These are phyloP conservation scores for Leucocoprinus sp. DNA, from an alignment of 768 basidiomycete species.

Conservation along the genomic window DNA sequence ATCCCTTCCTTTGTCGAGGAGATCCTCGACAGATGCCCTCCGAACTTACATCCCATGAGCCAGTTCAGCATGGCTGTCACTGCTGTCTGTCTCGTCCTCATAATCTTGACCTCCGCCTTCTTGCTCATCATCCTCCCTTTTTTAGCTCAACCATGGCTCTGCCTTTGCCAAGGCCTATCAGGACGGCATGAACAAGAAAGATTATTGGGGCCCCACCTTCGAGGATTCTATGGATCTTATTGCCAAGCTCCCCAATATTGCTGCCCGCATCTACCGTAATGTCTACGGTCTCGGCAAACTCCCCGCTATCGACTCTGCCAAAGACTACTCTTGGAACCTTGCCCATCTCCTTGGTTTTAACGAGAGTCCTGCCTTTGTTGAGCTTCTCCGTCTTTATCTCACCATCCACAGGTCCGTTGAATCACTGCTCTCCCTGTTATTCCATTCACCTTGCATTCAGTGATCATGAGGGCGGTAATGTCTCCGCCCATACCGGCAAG, in stretches of 20 bases:
- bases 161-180: slow-evolving; percentile 95
- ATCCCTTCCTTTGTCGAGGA: slow-evolving; percentile 96
- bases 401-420: slow-evolving; percentile 78
- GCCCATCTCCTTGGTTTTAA: slow-evolving; percentile 88
- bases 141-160: slow-evolving; percentile 86
- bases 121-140: slow-evolving; percentile 2
- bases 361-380: slow-evolving; percentile 81
- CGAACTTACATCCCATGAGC: slow-evolving; percentile 96
- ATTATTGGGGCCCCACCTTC: slow-evolving; percentile 94
- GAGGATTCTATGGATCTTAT: slow-evolving; percentile 90
- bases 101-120: background rate
- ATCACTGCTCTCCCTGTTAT: background rate
- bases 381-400: slow-evolving; percentile 91
- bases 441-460: slow-evolving; percentile 23
- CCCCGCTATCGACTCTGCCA: slow-evolving; percentile 70
- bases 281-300: slow-evolving; percentile 85
- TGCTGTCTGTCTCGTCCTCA: slow-evolving; percentile 51
- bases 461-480: slow-evolving; percentile 98
- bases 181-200: slow-evolving; percentile 85
- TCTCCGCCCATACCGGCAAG: slow-evolving; percentile 92
- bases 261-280: slow-evolving; percentile 86
- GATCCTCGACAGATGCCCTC: slow-evolving; percentile 86
- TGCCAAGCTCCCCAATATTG: slow-evolving; percentile 95
- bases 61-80: slow-evolving; percentile 96
- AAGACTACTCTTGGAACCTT: slow-evolving; percentile 89